Percentiles rank a stretch among this genome's conserved stretches.
These are phyloP conservation scores for Hygrocybe punicea DNA, from an alignment of 768 basidiomycete species.

Conservation along the genomic window DNA sequence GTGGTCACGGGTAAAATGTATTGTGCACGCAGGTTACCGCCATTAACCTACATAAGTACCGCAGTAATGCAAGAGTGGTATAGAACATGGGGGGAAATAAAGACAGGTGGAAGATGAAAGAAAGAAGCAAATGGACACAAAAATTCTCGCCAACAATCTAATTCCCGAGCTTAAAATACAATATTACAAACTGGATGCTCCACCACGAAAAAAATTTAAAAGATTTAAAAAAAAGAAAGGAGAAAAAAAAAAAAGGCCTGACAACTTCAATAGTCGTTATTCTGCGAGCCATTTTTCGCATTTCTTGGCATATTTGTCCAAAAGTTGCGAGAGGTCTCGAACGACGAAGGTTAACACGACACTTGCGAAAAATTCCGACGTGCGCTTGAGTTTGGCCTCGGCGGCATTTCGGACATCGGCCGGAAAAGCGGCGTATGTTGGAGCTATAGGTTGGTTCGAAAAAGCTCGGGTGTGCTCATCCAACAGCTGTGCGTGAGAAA, in stretches of 20 bases:
- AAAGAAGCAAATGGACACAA: not conserved
- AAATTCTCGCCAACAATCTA: slow-evolving; percentile 8
- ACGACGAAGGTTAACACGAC: slow-evolving; percentile 89
- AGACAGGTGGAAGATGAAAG: not conserved
- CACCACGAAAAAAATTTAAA: slow-evolving; percentile 8
- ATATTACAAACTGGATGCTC: not conserved
- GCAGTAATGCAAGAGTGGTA: no score
- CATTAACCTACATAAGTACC: not conserved
- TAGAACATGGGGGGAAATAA: not conserved
- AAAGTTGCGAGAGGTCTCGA: slow-evolving; percentile 75
- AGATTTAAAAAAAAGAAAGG: not conserved
- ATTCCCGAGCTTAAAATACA: slow-evolving; percentile 1
- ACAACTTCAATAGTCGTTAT: slow-evolving; percentile 32
- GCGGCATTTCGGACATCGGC: slow-evolving; percentile 57
- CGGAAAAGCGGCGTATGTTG: slow-evolving; percentile 71
- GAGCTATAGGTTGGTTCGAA: slow-evolving; percentile 59
- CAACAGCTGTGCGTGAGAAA: slow-evolving; percentile 71
- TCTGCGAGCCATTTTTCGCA: slow-evolving; percentile 91
- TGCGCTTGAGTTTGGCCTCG: slow-evolving; percentile 72
- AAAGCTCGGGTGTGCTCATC: slow-evolving; percentile 84
- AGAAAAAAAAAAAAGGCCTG: not conserved
- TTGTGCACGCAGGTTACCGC: no score
- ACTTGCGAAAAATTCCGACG: slow-evolving; percentile 88
- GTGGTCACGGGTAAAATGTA: no score
- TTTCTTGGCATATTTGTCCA: slow-evolving; percentile 93